A percentile compares a stretch with the other conserved stretches of the same genome.
Evolutionary conservation across 139 green algal genomes (phyloP).

Genomic region (Chlamydomonas schloesseri): DNA sequence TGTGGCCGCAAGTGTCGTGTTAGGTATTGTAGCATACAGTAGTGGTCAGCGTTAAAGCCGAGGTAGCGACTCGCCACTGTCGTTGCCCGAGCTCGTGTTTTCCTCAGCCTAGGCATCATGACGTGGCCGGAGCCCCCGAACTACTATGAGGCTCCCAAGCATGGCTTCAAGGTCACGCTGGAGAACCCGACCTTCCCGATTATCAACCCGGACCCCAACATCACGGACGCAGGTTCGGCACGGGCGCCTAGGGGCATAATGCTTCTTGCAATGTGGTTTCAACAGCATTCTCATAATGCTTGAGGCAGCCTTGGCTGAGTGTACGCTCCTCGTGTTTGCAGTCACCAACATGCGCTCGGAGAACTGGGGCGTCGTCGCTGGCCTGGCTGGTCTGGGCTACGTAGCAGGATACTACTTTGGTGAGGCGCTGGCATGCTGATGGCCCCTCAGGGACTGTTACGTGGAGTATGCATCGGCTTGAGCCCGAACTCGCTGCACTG

Average conservation of each 20-base stretch:
- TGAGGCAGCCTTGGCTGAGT: background rate
- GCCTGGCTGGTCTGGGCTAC: conserved; percentile 42
- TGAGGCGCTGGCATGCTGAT: background rate
- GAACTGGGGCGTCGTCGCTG: conserved; percentile 49
- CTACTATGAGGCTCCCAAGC: conserved; percentile 57
- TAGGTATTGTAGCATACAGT: too few species aligned
- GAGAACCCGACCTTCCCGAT: conserved; percentile 55
- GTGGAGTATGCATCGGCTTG: background rate
- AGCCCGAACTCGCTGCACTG: too few species aligned
- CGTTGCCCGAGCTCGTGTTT: too few species aligned
- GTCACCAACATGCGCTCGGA: conserved; percentile 55
- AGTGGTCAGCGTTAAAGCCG: background rate
- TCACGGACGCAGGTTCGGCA: conserved; percentile 45
- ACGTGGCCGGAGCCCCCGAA: conserved; percentile 59
- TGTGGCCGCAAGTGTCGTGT: too few species aligned
- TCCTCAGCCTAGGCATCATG: conserved; percentile 8
- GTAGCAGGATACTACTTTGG: conserved; percentile 53
- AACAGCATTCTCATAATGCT: background rate
- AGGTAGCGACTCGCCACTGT: too few species aligned
- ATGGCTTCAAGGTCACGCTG: conserved; percentile 58
- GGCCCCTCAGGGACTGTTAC: too few species aligned
- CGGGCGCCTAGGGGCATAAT: too few species aligned
- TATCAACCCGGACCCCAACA: conserved; percentile 54
- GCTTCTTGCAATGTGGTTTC: too few species aligned
- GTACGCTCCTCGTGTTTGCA: conserved; percentile 19